Conservation (phyloP, 257 asterid genomes). For the Jaltomata sinuosa region DNA sequence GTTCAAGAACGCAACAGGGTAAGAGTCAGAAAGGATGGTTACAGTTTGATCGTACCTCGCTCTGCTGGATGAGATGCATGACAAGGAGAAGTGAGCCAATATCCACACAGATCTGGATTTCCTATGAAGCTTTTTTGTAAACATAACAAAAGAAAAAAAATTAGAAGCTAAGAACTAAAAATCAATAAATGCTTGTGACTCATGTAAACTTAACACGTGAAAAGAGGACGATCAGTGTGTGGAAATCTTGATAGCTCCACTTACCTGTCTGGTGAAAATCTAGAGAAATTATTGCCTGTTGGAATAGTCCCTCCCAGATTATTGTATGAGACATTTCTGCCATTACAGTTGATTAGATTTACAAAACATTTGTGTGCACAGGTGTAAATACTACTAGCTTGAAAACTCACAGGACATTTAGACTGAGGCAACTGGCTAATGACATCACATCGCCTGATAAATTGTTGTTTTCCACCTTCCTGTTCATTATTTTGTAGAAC, state of each 20-base stretch:
- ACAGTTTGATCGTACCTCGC: constrained; percentile 35
- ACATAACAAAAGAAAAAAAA: neutral
- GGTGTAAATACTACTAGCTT: neutral
- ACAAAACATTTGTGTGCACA: neutral
- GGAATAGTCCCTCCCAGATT: constrained; percentile 75
- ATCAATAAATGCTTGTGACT: neutral
- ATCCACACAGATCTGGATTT: constrained; percentile 79
- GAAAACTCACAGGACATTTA: constrained; percentile 58
- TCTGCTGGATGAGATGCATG: constrained; percentile 42
- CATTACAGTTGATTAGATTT: neutral
- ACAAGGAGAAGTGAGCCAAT: constrained; percentile 69
- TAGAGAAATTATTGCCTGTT: constrained; percentile 75
- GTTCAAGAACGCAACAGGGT: neutral
- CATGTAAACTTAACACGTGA: neutral
- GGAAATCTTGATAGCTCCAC: neutral
- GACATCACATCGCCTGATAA: constrained; percentile 72
- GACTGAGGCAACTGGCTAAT: constrained; percentile 65
- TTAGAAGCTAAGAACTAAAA: neutral
- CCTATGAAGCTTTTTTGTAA: constrained; percentile 30
- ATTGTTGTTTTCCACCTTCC: constrained; percentile 74
- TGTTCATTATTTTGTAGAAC: constrained; percentile 10
- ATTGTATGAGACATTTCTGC: constrained; percentile 86
- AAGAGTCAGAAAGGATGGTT: neutral
- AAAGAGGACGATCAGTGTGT: neutral
- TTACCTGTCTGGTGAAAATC: constrained; percentile 77